A percentile compares a stretch with the other conserved stretches of the same genome.
phyloP scores from a whole-genome alignment of 257 asterid species.

The Buddleja alternifolia region DNA sequence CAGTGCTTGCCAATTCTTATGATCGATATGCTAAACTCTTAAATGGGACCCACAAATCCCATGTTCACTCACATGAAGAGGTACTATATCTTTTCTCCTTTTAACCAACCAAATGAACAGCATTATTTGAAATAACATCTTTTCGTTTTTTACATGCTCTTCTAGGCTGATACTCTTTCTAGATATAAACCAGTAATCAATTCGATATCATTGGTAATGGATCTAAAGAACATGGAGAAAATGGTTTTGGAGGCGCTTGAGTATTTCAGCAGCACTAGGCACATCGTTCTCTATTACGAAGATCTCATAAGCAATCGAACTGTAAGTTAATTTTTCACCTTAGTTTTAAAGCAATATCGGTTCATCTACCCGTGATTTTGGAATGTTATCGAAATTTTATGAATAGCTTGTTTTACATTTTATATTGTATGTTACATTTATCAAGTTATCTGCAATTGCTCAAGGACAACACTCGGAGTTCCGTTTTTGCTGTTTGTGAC shows the following conservation, averaged over 20 bases:
- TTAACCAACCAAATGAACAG: neutral
- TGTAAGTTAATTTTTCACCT: conserved; percentile 45
- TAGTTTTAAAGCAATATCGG: neutral
- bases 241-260: conserved; percentile 55
- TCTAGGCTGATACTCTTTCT: conserved; percentile 80
- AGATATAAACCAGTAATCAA: conserved; percentile 73
- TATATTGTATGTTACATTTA: no score
- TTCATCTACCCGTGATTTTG: neutral
- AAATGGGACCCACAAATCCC: conserved; percentile 80
- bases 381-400: neutral
- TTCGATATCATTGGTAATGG: conserved; percentile 52
- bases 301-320: conserved; percentile 77
- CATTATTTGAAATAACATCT: neutral
- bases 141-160: conserved; percentile 6
- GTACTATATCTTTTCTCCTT: conserved; percentile 31
- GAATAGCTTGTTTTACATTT: no score
- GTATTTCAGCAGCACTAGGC: conserved; percentile 68
- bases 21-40: conserved; percentile 70
- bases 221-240: conserved; percentile 70
- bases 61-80: conserved; percentile 75
- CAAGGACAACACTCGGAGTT: no score
- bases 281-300: conserved; percentile 78
- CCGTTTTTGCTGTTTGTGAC: no score
- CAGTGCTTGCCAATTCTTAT: conserved; percentile 68
- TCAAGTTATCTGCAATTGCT: no score